These are phyloP conservation scores for Xylariaceae sp. DNA, from an alignment of 2,329 filamentous ascomycete genomes.

Conservation along the genomic window DNA sequence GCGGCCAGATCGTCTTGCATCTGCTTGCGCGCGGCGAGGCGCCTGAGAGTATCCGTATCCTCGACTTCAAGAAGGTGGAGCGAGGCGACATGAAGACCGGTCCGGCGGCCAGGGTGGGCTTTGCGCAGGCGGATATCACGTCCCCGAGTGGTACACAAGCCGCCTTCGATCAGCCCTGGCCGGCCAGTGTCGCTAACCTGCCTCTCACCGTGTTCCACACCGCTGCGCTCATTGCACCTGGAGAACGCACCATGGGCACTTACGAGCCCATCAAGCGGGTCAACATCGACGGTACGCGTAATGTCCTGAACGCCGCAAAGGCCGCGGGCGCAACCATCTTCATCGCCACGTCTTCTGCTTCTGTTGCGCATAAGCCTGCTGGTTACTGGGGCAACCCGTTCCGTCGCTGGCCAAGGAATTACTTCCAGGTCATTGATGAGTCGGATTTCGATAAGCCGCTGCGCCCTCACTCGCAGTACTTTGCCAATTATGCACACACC, in stretches of 20 bases:
- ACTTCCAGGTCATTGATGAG: constrained; percentile 40
- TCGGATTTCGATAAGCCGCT: constrained; percentile 36
- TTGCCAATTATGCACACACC: constrained; percentile 41
- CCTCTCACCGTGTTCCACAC: constrained; percentile 48
- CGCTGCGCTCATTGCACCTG: constrained; percentile 42
- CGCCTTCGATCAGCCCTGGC: constrained; percentile 43
- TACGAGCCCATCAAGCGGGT: constrained; percentile 38
- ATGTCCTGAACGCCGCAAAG: constrained; percentile 41
- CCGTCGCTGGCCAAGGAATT: constrained; percentile 34
- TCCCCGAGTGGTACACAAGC: constrained; percentile 34
- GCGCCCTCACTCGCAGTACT: constrained; percentile 38
- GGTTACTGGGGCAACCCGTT: constrained; percentile 37
- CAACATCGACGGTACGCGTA: constrained; percentile 43
- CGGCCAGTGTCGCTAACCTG: constrained; percentile 33
- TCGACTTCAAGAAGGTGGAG: constrained; percentile 41
- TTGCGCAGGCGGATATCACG: constrained; percentile 42
- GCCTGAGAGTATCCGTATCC: constrained; percentile 42
- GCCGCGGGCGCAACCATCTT: constrained; percentile 40
- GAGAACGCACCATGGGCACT: constrained; percentile 38
- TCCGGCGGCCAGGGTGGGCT: constrained; percentile 33
- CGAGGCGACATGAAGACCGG: constrained; percentile 37
- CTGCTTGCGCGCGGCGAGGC: constrained; percentile 43
- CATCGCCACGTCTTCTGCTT: constrained; percentile 44
- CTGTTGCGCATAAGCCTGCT: constrained; percentile 37
- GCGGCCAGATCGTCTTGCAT: constrained; percentile 45